Conservation (phyloP, 257 asterid genomes). For the Penstemon barbatus region DNA sequence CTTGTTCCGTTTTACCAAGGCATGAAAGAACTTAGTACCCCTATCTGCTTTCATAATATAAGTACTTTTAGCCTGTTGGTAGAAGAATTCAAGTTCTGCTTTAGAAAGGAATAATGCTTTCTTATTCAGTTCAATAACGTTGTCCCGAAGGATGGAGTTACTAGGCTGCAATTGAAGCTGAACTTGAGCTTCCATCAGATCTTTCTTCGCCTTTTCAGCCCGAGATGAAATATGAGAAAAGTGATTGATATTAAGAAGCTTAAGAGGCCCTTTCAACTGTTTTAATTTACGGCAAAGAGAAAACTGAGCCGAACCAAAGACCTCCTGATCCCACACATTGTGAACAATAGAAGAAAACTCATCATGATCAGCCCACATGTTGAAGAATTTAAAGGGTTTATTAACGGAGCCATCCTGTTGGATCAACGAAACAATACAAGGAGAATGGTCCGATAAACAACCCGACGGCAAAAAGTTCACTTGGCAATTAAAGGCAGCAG, state of each 20-base stretch:
- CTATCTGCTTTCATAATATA: no score
- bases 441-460: neutral
- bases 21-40: no score
- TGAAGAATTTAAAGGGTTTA: neutral
- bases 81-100: no score
- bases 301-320: neutral
- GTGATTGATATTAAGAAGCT: neutral
- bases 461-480: neutral
- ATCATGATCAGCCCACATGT: neutral
- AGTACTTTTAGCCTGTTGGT: no score
- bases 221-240: neutral
- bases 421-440: neutral
- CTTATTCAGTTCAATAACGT: no score
- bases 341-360: neutral
- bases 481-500: neutral
- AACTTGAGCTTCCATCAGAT: no score
- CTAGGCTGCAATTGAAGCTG: no score
- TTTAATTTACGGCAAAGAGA: neutral
- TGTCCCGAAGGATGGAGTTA: no score
- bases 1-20: no score
- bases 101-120: no score
- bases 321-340: neutral
- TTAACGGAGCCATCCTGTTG: neutral
- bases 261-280: neutral
- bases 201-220: no score